A percentile compares a stretch with the other conserved stretches of the same genome.
Conservation (phyloP, 1,284 basidiomycete species). For the Volvariella surrecta region DNA sequence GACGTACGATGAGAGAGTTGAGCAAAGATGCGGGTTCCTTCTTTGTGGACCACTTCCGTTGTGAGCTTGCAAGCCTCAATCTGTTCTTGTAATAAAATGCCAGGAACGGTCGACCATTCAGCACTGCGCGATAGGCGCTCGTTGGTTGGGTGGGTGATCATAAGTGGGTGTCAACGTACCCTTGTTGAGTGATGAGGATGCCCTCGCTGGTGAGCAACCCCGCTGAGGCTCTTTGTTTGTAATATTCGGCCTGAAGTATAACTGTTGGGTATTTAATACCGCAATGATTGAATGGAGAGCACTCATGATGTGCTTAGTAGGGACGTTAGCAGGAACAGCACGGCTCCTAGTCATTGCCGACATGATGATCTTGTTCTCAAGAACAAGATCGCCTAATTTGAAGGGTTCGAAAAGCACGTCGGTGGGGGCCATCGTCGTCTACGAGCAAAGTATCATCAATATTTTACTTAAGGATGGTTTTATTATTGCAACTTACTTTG, state of each 20-base stretch:
- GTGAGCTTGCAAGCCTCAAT: slow-evolving; percentile 30
- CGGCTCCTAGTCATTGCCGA: slow-evolving; percentile 27
- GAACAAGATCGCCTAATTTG: slow-evolving; percentile 21
- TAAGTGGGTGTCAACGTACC: slow-evolving; percentile 19
- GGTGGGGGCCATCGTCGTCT: slow-evolving; percentile 6
- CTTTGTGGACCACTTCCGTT: slow-evolving; percentile 25
- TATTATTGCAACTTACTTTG: too few species aligned
- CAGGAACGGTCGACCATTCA: slow-evolving; percentile 31
- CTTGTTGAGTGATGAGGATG: slow-evolving; percentile 29
- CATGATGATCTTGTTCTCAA: slow-evolving; percentile 26
- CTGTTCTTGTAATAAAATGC: slow-evolving; percentile 30
- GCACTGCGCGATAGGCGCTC: slow-evolving; percentile 16
- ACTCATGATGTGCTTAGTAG: slow-evolving; percentile 27
- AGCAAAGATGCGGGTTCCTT: slow-evolving; percentile 25
- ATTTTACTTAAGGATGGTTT: too few species aligned
- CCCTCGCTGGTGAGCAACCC: slow-evolving; percentile 39
- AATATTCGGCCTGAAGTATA: too few species aligned
- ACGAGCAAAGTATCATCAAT: too few species aligned
- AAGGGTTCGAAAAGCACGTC: slow-evolving; percentile 24
- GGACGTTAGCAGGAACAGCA: slow-evolving; percentile 20
- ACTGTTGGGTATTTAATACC: too few species aligned
- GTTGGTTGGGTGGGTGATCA: neutral
- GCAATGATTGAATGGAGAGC: too few species aligned
- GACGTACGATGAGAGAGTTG: slow-evolving; percentile 29
- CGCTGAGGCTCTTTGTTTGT: slow-evolving; percentile 35